Conservation (phyloP, 345 rosid species). For the Erucastrum elatum region DNA sequence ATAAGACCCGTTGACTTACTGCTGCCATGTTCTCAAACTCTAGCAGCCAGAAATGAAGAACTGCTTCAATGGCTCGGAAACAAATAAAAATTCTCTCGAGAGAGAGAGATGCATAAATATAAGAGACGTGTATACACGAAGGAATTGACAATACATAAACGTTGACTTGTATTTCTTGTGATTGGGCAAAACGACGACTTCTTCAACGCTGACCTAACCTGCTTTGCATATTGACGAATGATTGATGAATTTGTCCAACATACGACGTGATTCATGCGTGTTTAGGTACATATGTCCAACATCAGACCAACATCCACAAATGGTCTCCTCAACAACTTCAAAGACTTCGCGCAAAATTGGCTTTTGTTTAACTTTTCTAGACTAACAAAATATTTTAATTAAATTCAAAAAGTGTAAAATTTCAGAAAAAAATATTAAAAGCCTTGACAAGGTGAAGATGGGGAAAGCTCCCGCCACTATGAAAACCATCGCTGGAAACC, state of each 20-base stretch:
- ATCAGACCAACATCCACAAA: not conserved
- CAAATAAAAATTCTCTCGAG: not conserved
- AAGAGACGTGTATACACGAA: constrained; percentile 39
- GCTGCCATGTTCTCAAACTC: constrained; percentile 28
- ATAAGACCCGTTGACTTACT: constrained; percentile 25
- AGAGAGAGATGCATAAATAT: not conserved
- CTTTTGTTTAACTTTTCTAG: not conserved
- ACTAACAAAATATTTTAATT: not conserved
- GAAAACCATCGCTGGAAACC: constrained; percentile 81
- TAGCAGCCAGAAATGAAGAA: constrained; percentile 15
- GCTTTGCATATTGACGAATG: not conserved
- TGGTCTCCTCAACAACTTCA: not conserved
- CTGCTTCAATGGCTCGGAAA: not conserved
- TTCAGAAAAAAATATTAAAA: constrained; percentile 30
- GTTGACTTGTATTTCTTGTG: constrained; percentile 26
- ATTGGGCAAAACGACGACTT: constrained; percentile 10
- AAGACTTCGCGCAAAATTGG: not conserved
- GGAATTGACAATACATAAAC: constrained; percentile 21
- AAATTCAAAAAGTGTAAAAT: not conserved
- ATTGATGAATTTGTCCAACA: not conserved
- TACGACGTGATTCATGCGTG: constrained; percentile 8
- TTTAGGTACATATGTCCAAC: not conserved
- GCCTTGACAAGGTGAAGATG: constrained; percentile 78
- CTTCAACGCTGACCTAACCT: constrained; percentile 7
- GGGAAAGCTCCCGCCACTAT: constrained; percentile 92